phyloP scores from a whole-genome alignment of 2,329 filamentous ascomycete genomes.

The Aspergillus brasiliensis region DNA sequence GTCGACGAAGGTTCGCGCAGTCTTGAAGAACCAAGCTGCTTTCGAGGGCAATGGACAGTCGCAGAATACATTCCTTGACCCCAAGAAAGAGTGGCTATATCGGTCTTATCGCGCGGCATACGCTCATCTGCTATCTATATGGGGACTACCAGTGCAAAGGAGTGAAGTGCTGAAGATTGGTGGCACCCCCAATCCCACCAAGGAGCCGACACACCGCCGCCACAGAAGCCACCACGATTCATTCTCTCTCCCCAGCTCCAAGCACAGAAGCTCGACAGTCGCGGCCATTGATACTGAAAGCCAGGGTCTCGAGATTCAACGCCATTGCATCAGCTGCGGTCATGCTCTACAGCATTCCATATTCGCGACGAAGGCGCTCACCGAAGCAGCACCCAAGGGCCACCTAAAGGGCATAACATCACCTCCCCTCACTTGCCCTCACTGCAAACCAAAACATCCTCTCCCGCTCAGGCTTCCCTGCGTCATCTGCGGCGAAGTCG shows the following conservation, averaged over 20 bases:
- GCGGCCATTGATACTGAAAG: slow-evolving; percentile 13
- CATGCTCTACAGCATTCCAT: slow-evolving; percentile 40
- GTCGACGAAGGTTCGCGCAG: slow-evolving; percentile 47
- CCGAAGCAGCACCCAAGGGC: slow-evolving; percentile 24
- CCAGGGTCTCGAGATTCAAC: slow-evolving; percentile 44
- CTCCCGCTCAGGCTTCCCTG: slow-evolving; percentile 43
- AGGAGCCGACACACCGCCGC: slow-evolving; percentile 26
- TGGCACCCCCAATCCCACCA: slow-evolving; percentile 42
- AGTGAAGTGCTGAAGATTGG: slow-evolving; percentile 63
- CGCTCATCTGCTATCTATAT: slow-evolving; percentile 60
- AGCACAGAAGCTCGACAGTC: slow-evolving; percentile 14
- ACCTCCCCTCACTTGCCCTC: slow-evolving; percentile 32
- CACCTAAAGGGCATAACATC: slow-evolving; percentile 21
- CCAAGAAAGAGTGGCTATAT: slow-evolving; percentile 51
- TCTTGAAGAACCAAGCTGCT: slow-evolving; percentile 58
- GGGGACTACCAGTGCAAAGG: slow-evolving; percentile 57
- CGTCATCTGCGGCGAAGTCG: slow-evolving; percentile 46
- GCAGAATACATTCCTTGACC: slow-evolving; percentile 53
- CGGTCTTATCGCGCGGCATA: slow-evolving; percentile 59
- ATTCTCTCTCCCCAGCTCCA: slow-evolving; percentile 24
- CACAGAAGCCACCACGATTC: slow-evolving; percentile 31
- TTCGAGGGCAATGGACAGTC: slow-evolving; percentile 57
- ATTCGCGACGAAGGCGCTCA: slow-evolving; percentile 29
- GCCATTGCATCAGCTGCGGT: slow-evolving; percentile 46
- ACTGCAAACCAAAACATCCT: slow-evolving; percentile 38